Base-by-base conservation (phyloP, 148 eudicot species). In the Chenopodium album region DNA sequence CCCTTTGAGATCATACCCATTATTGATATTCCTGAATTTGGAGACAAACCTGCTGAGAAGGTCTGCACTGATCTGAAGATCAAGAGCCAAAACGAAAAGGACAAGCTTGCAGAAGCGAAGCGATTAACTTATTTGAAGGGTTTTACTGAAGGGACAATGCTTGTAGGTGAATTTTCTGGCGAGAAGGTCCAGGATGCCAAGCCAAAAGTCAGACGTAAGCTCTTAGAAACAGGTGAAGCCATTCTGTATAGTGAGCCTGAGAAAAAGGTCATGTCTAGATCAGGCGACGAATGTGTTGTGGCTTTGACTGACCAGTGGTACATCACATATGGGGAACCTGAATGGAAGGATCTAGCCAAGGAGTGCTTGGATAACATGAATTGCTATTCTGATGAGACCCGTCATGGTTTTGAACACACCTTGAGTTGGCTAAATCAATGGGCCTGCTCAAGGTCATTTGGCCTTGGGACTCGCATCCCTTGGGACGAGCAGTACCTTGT, bases 301-400 rank as follows among this genome's bases (percentile, higher is more conserved):
- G 98, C 97, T 77, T 77, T 95, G 81, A 93, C 98, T 60, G 98
- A 95, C 85, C 98, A 95, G 78, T 95, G 98, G 98, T 93, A 95
- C 85, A 85, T 95, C 72, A 93, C 93, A 28, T 93, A 95, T 70
- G 97, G 98, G 60, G 98, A 95, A 81, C 5, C 86, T 62, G 89
- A 85, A 70, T 95, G 97, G 97, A 90, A 82, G 80, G 85, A 91
- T 56, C 72, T 73, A 34, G 90, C 98, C 13, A 94, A 92, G 80
- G 92, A 93, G 77, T 95, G 98, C 82, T 87, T 95, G 85, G 89
- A 92, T 47, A 84, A 76, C 76, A 93, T 95, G 98, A 90, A 91
- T 81, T 87, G 90, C 54, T 95, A 82, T 84, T 87, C 90, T 41
- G 97, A 92, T 76, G 98, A 94, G 87, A 87, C 97, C 8, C 90